Conservation (phyloP, 345 rosid species). For the Corchorus capsularis region DNA sequence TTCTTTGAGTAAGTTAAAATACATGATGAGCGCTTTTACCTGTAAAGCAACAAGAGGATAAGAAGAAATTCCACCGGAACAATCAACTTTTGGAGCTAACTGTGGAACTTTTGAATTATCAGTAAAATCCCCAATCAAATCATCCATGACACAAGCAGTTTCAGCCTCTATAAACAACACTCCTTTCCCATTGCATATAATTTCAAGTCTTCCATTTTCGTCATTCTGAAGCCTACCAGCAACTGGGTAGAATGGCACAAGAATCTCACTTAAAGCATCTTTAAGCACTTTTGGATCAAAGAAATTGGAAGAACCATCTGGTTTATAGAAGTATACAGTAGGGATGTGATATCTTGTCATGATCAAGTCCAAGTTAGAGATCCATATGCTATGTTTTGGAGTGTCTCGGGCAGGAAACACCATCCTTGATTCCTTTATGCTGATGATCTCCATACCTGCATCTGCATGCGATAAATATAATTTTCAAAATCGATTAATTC, state of each 20-base stretch:
- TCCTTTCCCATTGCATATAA: slow-evolving; percentile 31
- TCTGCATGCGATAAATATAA: too few species aligned
- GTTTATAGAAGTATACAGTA: slow-evolving; percentile 22
- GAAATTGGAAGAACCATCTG: slow-evolving; percentile 7
- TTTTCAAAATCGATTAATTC: too few species aligned
- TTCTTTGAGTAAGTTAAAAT: too few species aligned
- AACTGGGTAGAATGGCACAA: slow-evolving; percentile 34
- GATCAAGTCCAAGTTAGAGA: slow-evolving; percentile 30
- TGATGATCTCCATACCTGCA: too few species aligned
- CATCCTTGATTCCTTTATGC: too few species aligned
- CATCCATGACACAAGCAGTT: slow-evolving; percentile 20
- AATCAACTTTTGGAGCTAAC: slow-evolving; percentile 25
- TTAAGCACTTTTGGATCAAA: slow-evolving; percentile 25
- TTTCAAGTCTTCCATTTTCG: slow-evolving; percentile 27
- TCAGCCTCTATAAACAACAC: slow-evolving; percentile 32
- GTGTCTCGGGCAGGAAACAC: slow-evolving; percentile 29
- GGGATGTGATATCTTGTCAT: neutral
- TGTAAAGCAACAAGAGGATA: slow-evolving; percentile 23
- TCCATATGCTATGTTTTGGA: slow-evolving; percentile 20
- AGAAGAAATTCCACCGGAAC: slow-evolving; percentile 26
- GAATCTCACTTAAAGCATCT: slow-evolving; percentile 27
- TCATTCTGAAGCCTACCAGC: slow-evolving; percentile 33
- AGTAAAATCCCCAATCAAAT: slow-evolving; percentile 26
- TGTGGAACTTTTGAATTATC: neutral
- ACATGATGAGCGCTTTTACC: too few species aligned